A percentile compares a stretch with the other conserved stretches of the same genome.
phyloP scores from a whole-genome alignment of 768 basidiomycete species.

The Lentinus brumalis region DNA sequence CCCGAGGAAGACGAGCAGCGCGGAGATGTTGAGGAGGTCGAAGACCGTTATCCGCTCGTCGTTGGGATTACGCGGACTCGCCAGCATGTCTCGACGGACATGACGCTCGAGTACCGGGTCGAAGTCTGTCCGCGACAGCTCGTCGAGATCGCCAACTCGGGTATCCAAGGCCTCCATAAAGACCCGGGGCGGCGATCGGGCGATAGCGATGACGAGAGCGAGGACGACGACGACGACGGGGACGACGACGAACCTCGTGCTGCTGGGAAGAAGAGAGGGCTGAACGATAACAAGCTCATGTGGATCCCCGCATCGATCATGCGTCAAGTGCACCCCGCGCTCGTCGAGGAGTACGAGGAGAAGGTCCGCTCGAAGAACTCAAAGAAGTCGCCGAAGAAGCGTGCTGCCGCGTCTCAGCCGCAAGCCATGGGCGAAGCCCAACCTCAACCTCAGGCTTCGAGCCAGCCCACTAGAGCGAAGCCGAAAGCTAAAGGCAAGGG shows the following conservation, averaged over 20 bases:
- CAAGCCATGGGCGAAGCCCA: no score
- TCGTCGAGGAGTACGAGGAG: conserved; percentile 39
- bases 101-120: conserved; percentile 46
- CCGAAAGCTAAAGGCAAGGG: not conserved
- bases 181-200: conserved; percentile 9
- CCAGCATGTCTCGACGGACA: conserved; percentile 42
- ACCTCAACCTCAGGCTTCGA: no score
- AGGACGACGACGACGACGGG: not conserved
- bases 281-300: conserved; percentile 34
- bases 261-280: conserved; percentile 25
- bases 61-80: conserved; percentile 38
- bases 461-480: no score
- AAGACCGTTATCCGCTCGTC: conserved; percentile 29
- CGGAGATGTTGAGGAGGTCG: not conserved
- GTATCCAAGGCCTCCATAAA: conserved; percentile 32
- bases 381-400: conserved; percentile 21
- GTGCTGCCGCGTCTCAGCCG: conserved; percentile 14
- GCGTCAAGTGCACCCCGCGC: conserved; percentile 40
- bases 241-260: conserved; percentile 4
- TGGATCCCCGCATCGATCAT: conserved; percentile 49
- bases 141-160: conserved; percentile 32
- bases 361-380: conserved; percentile 32
- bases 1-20: not conserved
- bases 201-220: not conserved
- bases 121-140: conserved; percentile 38